Evolutionary conservation across 805 yeast species (phyloP).

Genomic region (Starmerella bombicola): DNA sequence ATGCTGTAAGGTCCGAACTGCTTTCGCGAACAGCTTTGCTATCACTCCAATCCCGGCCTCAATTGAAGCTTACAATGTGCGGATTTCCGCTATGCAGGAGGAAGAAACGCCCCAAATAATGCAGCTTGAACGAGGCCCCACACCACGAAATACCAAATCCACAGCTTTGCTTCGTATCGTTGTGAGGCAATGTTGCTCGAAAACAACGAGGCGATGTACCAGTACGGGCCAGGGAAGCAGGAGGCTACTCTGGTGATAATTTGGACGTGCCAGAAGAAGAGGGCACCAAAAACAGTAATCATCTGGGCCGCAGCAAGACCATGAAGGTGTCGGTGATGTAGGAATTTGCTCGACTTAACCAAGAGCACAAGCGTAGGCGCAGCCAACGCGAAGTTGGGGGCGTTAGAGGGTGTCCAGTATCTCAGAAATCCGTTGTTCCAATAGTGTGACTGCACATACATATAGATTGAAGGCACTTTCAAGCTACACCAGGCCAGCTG

Average conservation of each 20-base stretch:
- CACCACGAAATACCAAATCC: conserved; percentile 39
- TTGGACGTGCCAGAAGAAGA: conserved; percentile 69
- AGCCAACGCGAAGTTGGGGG: conserved; percentile 72
- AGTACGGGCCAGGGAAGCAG: conserved; percentile 60
- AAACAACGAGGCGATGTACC: conserved; percentile 47
- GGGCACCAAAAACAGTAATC: conserved; percentile 38
- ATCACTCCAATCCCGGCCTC: no score
- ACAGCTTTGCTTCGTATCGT: conserved; percentile 27
- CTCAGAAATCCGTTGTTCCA: conserved; percentile 75
- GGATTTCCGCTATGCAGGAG: conserved; percentile 57
- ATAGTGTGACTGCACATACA: conserved; percentile 62
- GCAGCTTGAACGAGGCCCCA: conserved; percentile 64
- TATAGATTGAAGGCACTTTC: conserved; percentile 46
- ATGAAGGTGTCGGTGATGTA: conserved; percentile 23
- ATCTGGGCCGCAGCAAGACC: conserved; percentile 26
- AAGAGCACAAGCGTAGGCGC: conserved; percentile 50
- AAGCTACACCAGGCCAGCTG: conserved; percentile 57
- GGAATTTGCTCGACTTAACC: conserved; percentile 28
- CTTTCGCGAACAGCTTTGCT: no score
- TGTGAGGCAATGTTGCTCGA: conserved; percentile 16
- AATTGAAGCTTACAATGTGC: background rate
- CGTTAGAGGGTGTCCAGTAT: conserved; percentile 72
- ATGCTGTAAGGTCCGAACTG: no score
- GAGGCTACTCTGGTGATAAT: conserved; percentile 69
- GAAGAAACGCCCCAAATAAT: conserved; percentile 69